Conservation (phyloP, 139 green algal genomes). For the Diplosphaera chodatii region DNA sequence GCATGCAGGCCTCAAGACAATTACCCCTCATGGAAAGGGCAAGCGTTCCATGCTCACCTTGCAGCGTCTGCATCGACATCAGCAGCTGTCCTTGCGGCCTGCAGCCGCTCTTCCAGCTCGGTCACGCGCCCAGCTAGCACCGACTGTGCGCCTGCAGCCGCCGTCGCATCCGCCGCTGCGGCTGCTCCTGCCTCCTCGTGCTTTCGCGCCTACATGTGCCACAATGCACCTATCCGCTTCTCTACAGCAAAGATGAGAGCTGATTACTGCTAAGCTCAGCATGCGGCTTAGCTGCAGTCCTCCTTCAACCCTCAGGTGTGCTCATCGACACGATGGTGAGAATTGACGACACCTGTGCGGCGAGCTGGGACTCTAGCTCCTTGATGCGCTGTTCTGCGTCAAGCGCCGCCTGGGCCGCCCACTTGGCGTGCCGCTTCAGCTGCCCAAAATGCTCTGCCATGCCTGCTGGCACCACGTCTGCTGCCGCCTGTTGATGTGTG, state of each 20-base stretch:
- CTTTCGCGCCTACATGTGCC: background rate
- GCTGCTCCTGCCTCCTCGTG: background rate
- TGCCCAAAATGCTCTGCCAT: background rate
- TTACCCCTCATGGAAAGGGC: no score
- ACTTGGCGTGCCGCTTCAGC: background rate
- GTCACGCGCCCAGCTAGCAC: background rate
- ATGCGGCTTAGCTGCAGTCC: no score
- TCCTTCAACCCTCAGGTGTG: no score
- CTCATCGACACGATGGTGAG: no score
- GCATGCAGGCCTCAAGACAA: no score
- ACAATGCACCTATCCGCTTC: no score
- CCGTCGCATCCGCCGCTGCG: background rate
- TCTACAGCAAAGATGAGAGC: no score
- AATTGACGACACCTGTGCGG: background rate
- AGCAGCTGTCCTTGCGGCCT: background rate
- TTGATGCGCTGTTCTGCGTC: background rate
- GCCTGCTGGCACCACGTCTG: background rate
- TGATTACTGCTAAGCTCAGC: no score
- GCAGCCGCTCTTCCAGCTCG: background rate
- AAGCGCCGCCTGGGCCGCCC: background rate
- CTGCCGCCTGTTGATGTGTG: background rate
- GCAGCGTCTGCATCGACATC: no score
- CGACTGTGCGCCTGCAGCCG: background rate
- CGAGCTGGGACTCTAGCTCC: background rate
- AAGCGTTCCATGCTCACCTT: no score